These are phyloP conservation scores for Alternaria atra DNA, from an alignment of 2,329 filamentous ascomycete genomes.

Conservation along the genomic window DNA sequence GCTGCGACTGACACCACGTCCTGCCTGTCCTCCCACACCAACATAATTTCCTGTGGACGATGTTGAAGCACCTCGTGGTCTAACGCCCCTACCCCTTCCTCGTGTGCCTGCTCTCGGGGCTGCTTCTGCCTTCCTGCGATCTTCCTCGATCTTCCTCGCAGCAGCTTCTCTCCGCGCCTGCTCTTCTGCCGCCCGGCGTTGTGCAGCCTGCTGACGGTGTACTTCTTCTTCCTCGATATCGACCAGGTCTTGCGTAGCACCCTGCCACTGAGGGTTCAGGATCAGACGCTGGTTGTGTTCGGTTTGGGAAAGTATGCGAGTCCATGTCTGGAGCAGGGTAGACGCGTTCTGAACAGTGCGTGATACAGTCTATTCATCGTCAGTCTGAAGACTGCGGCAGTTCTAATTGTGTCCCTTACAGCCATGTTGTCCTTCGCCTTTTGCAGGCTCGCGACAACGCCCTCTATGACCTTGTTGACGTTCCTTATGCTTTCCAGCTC, in stretches of 20 bases:
- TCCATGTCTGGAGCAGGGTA: slow-evolving; percentile 92
- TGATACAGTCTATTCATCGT: slow-evolving; percentile 73
- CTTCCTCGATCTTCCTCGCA: slow-evolving; percentile 61
- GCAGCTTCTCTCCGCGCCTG: slow-evolving; percentile 79
- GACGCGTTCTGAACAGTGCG: slow-evolving; percentile 87
- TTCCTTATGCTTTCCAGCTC: slow-evolving; percentile 85
- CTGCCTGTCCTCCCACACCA: slow-evolving; percentile 57
- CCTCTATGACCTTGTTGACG: slow-evolving; percentile 88
- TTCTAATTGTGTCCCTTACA: slow-evolving; percentile 56
- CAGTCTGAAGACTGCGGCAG: slow-evolving; percentile 9
- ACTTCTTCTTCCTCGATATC: slow-evolving; percentile 84
- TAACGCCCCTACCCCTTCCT: slow-evolving; percentile 49
- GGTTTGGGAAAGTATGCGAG: slow-evolving; percentile 92
- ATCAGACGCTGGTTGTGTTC: slow-evolving; percentile 96
- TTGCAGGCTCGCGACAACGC: slow-evolving; percentile 74
- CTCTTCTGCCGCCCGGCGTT: slow-evolving; percentile 79
- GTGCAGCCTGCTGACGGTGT: slow-evolving; percentile 77
- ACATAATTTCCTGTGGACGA: slow-evolving; percentile 52
- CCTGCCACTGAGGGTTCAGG: slow-evolving; percentile 87
- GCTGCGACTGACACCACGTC: slow-evolving; percentile 59
- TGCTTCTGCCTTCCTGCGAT: slow-evolving; percentile 68
- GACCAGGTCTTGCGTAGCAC: slow-evolving; percentile 83
- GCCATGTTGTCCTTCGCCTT: slow-evolving; percentile 80
- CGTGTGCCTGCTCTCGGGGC: slow-evolving; percentile 52
- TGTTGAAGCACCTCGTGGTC: slow-evolving; percentile 42